Evolutionary conservation across 805 yeast species (phyloP).

Genomic region (Deakozyma indianensis): DNA sequence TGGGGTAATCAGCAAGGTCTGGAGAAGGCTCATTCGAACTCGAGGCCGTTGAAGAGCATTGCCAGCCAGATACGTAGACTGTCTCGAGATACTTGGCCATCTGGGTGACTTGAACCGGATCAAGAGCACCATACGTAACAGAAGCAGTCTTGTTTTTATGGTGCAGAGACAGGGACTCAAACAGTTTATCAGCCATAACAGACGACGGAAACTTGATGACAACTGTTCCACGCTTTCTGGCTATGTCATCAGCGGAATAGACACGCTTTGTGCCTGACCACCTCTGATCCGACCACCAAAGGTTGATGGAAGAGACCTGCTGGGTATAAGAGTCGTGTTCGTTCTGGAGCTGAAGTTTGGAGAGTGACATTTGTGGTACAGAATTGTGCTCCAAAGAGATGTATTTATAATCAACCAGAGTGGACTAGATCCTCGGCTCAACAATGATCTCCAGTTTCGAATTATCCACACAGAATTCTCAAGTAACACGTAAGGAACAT

Average conservation of each 20-base stretch:
- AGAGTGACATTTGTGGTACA: no score
- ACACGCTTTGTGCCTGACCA: constrained; percentile 81
- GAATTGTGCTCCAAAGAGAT: no score
- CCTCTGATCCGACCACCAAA: constrained; percentile 92
- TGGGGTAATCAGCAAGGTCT: constrained; percentile 94
- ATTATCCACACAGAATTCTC: no score
- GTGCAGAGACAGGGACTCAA: constrained; percentile 52
- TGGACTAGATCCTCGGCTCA: no score
- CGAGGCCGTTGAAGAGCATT: constrained; percentile 94
- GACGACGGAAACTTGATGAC: constrained; percentile 65
- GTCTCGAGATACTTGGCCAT: constrained; percentile 94
- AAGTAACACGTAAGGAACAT: no score
- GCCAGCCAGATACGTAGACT: constrained; percentile 95
- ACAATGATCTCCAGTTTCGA: no score
- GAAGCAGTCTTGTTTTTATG: constrained; percentile 58
- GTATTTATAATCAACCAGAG: no score
- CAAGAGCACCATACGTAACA: constrained; percentile 89
- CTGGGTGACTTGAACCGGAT: constrained; percentile 89
- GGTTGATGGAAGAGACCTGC: constrained; percentile 56
- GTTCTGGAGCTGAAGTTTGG: no score
- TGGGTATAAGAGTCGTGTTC: no score
- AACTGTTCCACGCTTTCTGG: constrained; percentile 70
- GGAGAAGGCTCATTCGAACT: constrained; percentile 97
- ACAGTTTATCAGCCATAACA: constrained; percentile 71
- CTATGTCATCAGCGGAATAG: constrained; percentile 81